Evolutionary conservation across 768 basidiomycete species (phyloP).

Genomic region (Strobilomyces dryophilus): DNA sequence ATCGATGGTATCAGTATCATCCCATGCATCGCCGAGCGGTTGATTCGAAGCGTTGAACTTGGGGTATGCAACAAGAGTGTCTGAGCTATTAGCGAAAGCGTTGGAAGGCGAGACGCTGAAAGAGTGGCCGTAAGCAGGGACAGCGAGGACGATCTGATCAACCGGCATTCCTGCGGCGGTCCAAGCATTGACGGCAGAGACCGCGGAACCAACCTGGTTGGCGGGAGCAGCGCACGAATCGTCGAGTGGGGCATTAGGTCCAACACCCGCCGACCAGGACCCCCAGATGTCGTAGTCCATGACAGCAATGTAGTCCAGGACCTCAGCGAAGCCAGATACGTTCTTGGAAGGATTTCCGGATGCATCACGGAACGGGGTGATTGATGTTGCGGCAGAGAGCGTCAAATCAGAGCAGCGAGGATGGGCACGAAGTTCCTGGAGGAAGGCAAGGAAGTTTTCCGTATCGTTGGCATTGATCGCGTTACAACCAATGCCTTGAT

Average conservation of each 20-base stretch:
- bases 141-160: slow-evolving; percentile 68
- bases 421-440: neutral
- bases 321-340: slow-evolving; percentile 65
- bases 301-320: slow-evolving; percentile 60
- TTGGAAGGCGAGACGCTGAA: slow-evolving; percentile 41
- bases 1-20: slow-evolving; percentile 42
- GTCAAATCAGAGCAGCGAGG: neutral
- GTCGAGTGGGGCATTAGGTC: slow-evolving; percentile 78
- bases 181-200: slow-evolving; percentile 71
- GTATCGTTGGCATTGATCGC: neutral
- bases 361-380: slow-evolving; percentile 53
- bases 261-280: slow-evolving; percentile 48
- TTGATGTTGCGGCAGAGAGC: neutral
- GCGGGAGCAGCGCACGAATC: slow-evolving; percentile 63
- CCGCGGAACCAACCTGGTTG: slow-evolving; percentile 69
- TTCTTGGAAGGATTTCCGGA: slow-evolving; percentile 59
- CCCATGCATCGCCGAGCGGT: slow-evolving; percentile 58
- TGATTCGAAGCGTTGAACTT: slow-evolving; percentile 43
- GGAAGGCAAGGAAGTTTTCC: neutral
- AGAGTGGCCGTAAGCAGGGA: slow-evolving; percentile 80
- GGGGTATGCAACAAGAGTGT: slow-evolving; percentile 43
- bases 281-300: slow-evolving; percentile 70
- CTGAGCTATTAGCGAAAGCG: slow-evolving; percentile 36
- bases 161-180: slow-evolving; percentile 68
- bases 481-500: neutral